These are phyloP conservation scores for Craterostigma plantagineum DNA, from an alignment of 257 asterid genomes.

Conservation along the genomic window DNA sequence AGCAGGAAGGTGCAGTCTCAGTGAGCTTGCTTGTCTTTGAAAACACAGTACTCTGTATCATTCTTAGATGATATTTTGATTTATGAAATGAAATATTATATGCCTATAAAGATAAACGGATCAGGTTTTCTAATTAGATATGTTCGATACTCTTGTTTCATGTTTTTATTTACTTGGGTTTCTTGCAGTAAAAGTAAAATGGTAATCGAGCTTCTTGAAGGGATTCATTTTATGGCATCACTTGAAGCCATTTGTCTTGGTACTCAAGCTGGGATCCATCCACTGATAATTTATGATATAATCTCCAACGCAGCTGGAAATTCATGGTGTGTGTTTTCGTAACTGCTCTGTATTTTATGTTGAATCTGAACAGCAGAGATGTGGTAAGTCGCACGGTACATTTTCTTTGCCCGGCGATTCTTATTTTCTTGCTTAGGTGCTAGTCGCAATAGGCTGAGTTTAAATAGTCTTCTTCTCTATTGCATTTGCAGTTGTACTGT, in stretches of 20 bases:
- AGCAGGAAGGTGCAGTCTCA: conserved; percentile 61
- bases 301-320: conserved; percentile 97
- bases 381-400: not conserved
- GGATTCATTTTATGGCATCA: conserved; percentile 84
- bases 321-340: conserved; percentile 43
- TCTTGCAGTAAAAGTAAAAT: conserved; percentile 62
- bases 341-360: conserved; percentile 8
- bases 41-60: not conserved
- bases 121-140: no score
- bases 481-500: no score
- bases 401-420: not conserved
- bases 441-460: no score
- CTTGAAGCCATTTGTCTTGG: conserved; percentile 91
- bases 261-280: conserved; percentile 81
- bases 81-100: not conserved
- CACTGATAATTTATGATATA: conserved; percentile 75
- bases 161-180: no score
- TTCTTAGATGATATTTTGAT: not conserved
- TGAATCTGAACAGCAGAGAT: not conserved
- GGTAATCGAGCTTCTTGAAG: conserved; percentile 95
- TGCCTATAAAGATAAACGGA: no score
- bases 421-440: conserved; percentile 10
- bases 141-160: conserved; percentile 1
- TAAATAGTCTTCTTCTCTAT: no score
- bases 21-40: not conserved